Evolutionary conservation across 139 green algal species (phyloP).

Genomic region (Volvox africanus): DNA sequence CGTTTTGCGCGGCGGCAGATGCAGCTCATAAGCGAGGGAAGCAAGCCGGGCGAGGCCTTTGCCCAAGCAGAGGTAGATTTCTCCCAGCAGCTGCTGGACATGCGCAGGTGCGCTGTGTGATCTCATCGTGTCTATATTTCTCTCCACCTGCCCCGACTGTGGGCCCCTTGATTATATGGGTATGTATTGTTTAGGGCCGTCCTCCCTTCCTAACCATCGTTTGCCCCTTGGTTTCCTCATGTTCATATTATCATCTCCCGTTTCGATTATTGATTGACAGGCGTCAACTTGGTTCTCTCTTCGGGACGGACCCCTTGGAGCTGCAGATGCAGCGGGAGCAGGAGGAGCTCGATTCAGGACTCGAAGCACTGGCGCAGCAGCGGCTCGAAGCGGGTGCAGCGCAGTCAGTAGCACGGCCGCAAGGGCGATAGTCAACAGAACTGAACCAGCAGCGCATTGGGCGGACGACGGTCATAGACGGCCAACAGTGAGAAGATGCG

Average conservation of each 20-base stretch:
- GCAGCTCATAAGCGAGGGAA: slow-evolving; percentile 27
- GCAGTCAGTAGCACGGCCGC: not conserved
- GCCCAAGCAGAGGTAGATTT: slow-evolving; percentile 28
- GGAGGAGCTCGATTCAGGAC: slow-evolving; percentile 40
- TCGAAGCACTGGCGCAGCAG: slow-evolving; percentile 30
- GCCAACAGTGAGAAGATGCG: no score
- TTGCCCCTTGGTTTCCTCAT: no score
- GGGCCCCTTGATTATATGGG: no score
- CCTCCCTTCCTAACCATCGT: no score
- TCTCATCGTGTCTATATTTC: not conserved
- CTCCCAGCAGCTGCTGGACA: slow-evolving; percentile 4
- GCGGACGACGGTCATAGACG: no score
- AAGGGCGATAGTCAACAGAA: not conserved
- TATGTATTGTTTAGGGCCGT: no score
- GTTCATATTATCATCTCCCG: no score
- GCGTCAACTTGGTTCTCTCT: not conserved
- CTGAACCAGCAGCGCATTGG: not conserved
- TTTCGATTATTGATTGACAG: not conserved
- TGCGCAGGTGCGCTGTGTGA: not conserved
- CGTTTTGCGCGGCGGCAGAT: slow-evolving; percentile 45
- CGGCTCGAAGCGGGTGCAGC: not conserved
- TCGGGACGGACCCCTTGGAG: not conserved
- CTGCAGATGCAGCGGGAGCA: slow-evolving; percentile 38
- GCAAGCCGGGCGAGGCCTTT: not conserved
- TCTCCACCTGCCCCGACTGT: no score